Conservation (phyloP, 2,329 filamentous ascomycete genomes). For the Pestalotiopsis sp. region DNA sequence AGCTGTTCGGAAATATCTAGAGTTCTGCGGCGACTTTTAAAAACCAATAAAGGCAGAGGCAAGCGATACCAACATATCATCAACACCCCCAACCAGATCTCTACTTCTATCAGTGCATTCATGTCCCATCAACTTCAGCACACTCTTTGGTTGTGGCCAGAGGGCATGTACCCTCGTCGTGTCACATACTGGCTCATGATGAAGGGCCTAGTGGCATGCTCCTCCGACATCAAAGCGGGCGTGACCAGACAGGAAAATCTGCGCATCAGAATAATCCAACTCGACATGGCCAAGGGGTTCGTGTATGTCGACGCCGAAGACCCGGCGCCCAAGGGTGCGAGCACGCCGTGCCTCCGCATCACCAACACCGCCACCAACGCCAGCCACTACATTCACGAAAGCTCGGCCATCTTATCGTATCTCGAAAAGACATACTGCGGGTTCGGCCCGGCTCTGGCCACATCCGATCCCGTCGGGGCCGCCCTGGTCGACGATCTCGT, state of each 20-base stretch:
- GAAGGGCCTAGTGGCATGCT: constrained; percentile 22
- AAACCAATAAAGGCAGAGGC: no score
- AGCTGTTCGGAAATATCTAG: no score
- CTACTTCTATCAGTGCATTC: not conserved
- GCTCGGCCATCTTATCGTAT: constrained; percentile 20
- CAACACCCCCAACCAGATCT: no score
- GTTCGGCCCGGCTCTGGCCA: not conserved
- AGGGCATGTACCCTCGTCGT: constrained; percentile 24
- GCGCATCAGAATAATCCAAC: constrained; percentile 15
- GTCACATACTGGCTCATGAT: constrained; percentile 23
- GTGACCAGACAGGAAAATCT: constrained; percentile 17
- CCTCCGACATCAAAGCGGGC: constrained; percentile 16
- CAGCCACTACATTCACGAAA: constrained; percentile 22
- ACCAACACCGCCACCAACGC: constrained; percentile 11
- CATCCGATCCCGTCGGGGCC: not conserved
- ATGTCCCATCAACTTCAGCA: constrained; percentile 9
- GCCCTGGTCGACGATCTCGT: not conserved
- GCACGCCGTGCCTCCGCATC: constrained; percentile 22
- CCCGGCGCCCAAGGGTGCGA: constrained; percentile 20
- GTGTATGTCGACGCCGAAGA: constrained; percentile 17
- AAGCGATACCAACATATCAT: no score
- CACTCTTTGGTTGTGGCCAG: constrained; percentile 24
- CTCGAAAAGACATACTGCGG: constrained; percentile 20
- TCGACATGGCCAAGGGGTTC: constrained; percentile 2
- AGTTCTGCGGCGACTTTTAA: no score